Evolutionary conservation across 2,329 filamentous ascomycete genomes (phyloP).

Genomic region (Monilinia fructicola): DNA sequence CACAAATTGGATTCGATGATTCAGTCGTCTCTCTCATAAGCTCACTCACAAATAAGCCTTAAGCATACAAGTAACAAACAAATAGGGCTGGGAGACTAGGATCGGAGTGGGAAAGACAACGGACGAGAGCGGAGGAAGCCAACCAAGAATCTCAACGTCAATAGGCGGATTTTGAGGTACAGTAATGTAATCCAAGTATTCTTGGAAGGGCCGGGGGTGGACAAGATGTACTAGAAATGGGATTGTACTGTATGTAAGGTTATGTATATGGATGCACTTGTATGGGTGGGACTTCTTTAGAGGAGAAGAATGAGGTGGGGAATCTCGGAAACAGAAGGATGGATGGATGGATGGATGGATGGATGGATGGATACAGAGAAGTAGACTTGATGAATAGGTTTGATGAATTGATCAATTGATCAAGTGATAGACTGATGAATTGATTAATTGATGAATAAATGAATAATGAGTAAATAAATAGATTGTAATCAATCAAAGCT

Average conservation of each 20-base stretch:
- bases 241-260: no score
- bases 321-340: background rate
- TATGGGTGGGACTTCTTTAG: background rate
- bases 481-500: no score
- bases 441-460: background rate
- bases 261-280: no score
- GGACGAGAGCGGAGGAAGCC: slow-evolving; percentile 4
- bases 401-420: background rate
- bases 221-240: background rate
- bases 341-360: background rate
- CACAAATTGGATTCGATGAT: background rate
- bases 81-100: slow-evolving; percentile 16
- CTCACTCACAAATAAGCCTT: slow-evolving; percentile 6
- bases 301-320: slow-evolving; percentile 1
- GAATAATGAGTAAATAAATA: no score
- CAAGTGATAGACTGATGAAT: background rate
- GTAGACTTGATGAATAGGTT: background rate
- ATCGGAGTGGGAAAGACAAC: slow-evolving; percentile 6
- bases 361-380: background rate
- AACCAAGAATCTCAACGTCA: background rate
- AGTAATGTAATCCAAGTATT: slow-evolving; percentile 3
- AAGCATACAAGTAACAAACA: slow-evolving; percentile 10
- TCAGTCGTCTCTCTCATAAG: background rate
- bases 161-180: slow-evolving; percentile 7
- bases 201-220: background rate